A percentile compares a stretch with the other conserved stretches of the same genome.
These are phyloP conservation scores for Phytophthora quininea DNA, from an alignment of 352 stramenopile genomes.

Conservation along the genomic window DNA sequence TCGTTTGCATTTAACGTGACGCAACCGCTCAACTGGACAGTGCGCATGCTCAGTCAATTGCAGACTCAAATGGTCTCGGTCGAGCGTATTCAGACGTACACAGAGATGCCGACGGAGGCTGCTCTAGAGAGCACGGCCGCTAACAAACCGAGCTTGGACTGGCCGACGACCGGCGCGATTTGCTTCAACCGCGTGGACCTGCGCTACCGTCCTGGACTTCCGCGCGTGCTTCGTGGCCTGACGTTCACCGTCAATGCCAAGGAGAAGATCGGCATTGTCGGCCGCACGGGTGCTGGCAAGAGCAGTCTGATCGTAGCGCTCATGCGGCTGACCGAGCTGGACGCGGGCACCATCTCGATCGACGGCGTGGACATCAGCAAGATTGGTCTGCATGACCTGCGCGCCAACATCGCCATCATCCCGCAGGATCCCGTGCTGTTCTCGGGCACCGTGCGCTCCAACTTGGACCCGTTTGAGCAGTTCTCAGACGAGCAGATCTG, in stretches of 20 bases:
- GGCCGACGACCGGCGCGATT: slow-evolving; percentile 83
- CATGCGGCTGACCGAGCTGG: slow-evolving; percentile 88
- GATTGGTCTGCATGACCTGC: slow-evolving; percentile 54
- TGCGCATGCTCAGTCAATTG: slow-evolving; percentile 69
- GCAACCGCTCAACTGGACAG: slow-evolving; percentile 75
- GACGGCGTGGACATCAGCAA: slow-evolving; percentile 59
- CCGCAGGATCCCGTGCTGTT: slow-evolving; percentile 95
- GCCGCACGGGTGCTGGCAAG: slow-evolving; percentile 86
- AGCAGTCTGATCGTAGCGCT: slow-evolving; percentile 89
- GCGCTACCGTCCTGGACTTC: slow-evolving; percentile 80
- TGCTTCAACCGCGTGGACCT: slow-evolving; percentile 87
- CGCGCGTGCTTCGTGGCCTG: slow-evolving; percentile 62
- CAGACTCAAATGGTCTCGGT: slow-evolving; percentile 79
- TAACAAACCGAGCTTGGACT: slow-evolving; percentile 49
- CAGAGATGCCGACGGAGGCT: slow-evolving; percentile 56
- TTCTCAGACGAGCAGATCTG: slow-evolving; percentile 86
- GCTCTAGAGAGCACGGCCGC: slow-evolving; percentile 38
- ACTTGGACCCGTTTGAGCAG: slow-evolving; percentile 91
- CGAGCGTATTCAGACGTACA: slow-evolving; percentile 70
- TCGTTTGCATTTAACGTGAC: slow-evolving; percentile 73
- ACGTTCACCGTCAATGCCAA: slow-evolving; percentile 74
- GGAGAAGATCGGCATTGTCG: slow-evolving; percentile 85
- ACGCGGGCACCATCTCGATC: slow-evolving; percentile 53
- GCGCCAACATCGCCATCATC: slow-evolving; percentile 81
- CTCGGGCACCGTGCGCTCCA: slow-evolving; percentile 87